Base-by-base conservation (phyloP, 108 stramenopile genomes). In the Mediolabrus comicus region DNA sequence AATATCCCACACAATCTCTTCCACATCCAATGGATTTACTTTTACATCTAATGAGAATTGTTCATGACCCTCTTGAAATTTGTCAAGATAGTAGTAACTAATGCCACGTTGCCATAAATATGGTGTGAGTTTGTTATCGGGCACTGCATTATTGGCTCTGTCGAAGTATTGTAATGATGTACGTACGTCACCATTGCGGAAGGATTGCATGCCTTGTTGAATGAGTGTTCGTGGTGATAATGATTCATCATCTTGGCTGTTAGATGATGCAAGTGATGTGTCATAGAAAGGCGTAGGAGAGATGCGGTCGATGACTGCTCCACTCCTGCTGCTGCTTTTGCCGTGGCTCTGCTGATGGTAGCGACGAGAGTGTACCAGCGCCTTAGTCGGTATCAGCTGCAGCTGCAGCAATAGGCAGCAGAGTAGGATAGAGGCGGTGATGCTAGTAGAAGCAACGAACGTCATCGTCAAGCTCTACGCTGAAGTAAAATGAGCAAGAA, bases 1-100 rank as follows among this genome's bases (percentile, higher is more conserved):
- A 77, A 89, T 83, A 83, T 92, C 87, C 90, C 90, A 92, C 6
- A 89, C 87, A 69, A 88, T 86, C 62, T 92, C 90, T 78, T 92
- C 90, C 51, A 85, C 86, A 71, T 92, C 90, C 55, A 53, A 58
- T 36, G 63, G 43, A 64, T 65, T 14, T 13, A 70, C 61, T 5
- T 12, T 14, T 6, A 61, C 38, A 62, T 53, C 80, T 61, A 62
- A 83, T 78, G 67, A 73, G 16, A 31, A 59, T 59, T 83, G 82
- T 38, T 64, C 51, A 53, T 62, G 69, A 6, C 71, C 78, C 56
- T 86, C 80, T 22, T 56, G 52, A 62, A 83, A 92, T n/a, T 59
- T 55, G 64, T 87, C 72, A 34, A 74, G 75, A 62, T 92, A 92
- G 30, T 92, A 92, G 22, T 84, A 86, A 14, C 59, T 69, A 13